Base-by-base conservation (phyloP, 2,329 filamentous ascomycete species). In the Fusarium burgessii region DNA sequence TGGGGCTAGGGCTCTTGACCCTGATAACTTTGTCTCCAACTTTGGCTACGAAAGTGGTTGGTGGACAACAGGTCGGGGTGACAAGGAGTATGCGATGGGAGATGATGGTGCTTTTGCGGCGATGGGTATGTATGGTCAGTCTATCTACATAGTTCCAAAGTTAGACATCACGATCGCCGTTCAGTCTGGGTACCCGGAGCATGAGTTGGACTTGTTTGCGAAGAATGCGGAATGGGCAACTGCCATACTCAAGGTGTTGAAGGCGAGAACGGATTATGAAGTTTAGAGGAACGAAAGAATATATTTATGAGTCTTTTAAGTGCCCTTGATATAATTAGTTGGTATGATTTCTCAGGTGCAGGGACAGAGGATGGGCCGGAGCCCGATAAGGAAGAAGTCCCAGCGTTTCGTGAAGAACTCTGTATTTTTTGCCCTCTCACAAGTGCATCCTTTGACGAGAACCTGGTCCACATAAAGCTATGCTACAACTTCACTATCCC, bases 401-500 rank as follows among this genome's bases (percentile, higher is more conserved):
- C 13, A n/a, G 42, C 54, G 23, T 58, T 68, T 10, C 5, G 17
- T 7, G 18, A 33, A 9, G 25, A 45, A 5, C 38, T 18, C 3
- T 68, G 64, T 11, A 45, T 68, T 15, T 64, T 68, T 40, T 68
- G 58, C 38, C 20, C 38, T 3, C 52, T 46, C 4, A 33, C 1
- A 7, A 58, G 15, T 14, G 17, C 14, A 15, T 33, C 25, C 13
- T 78, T 86, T 6, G 70, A 80, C 7, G 70, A 77, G 5, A 87
- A 81, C 59, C 49, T 86, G 10, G 49, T 59, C 3, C 87, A 89
- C 76, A 89, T 89, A 87, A 80, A 80, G 40, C 79, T 79, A 29
- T 59, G 77, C 5, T 87, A 89, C 72, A 80, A 84, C 54, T 80
- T 89, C 33, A 80, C 81, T 43, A 74, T 88, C 17, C 82, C 82